Evolutionary conservation across 768 basidiomycete species (phyloP).

Genomic region (Postia placenta): DNA sequence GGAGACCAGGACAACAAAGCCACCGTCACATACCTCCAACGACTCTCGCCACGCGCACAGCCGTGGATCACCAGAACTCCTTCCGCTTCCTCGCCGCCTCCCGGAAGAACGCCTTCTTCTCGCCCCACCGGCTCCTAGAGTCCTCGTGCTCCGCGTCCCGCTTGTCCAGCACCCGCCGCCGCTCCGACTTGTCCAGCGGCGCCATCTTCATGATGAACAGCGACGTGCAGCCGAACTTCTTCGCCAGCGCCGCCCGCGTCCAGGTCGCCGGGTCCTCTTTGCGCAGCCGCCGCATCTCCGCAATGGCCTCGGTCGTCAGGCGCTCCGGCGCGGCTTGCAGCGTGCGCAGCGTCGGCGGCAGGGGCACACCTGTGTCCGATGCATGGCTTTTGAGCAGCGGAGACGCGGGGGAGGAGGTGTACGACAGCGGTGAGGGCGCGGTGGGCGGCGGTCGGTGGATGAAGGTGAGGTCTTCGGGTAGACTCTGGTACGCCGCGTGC

Average conservation of each 20-base stretch:
- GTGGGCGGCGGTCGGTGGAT: slow-evolving; percentile 83
- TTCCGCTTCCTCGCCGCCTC: slow-evolving; percentile 65
- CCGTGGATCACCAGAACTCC: slow-evolving; percentile 35
- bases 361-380: slow-evolving; percentile 12
- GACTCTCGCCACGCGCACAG: too few relatives aligned
- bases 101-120: slow-evolving; percentile 53
- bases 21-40: too few relatives aligned
- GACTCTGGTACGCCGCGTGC: slow-evolving; percentile 15
- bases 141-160: slow-evolving; percentile 43
- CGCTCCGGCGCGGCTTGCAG: slow-evolving; percentile 20
- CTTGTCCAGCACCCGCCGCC: slow-evolving; percentile 35
- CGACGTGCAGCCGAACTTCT: slow-evolving; percentile 68
- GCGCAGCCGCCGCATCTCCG: slow-evolving; percentile 54
- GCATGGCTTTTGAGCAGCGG: slow-evolving; percentile 51
- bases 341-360: slow-evolving; percentile 21
- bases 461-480: slow-evolving; percentile 52
- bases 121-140: slow-evolving; percentile 59
- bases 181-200: slow-evolving; percentile 46
- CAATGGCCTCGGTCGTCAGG: slow-evolving; percentile 47
- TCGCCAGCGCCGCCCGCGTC: slow-evolving; percentile 63
- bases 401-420: slow-evolving; percentile 62
- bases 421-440: slow-evolving; percentile 66
- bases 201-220: slow-evolving; percentile 63
- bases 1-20: too few relatives aligned
- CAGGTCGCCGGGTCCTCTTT: slow-evolving; percentile 49